phyloP scores from a whole-genome alignment of 2,329 filamentous ascomycete genomes.

The Scedosporium aurantiacum region DNA sequence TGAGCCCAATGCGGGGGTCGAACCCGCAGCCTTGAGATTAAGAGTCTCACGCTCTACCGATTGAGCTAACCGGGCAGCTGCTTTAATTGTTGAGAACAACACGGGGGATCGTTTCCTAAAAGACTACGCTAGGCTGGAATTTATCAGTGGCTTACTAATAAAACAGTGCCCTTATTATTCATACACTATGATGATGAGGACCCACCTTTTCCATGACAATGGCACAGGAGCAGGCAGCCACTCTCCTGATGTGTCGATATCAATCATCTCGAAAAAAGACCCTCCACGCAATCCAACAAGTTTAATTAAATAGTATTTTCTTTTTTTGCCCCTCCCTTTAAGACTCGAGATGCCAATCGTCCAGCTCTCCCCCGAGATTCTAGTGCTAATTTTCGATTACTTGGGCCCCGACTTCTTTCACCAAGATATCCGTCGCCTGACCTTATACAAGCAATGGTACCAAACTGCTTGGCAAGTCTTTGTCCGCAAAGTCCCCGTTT shows the following conservation, averaged over 20 bases:
- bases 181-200: no score
- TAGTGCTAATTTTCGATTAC: not conserved
- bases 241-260: no score
- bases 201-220: not conserved
- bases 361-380: not conserved
- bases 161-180: no score
- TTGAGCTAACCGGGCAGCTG: conserved; percentile 51
- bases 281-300: no score
- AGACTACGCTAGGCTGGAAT: not conserved
- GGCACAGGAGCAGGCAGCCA: no score
- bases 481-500: not conserved
- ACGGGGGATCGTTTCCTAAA: not conserved
- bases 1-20: conserved; percentile 22
- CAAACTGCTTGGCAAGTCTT: not conserved
- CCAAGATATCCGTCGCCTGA: not conserved
- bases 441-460: not conserved
- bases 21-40: conserved; percentile 35
- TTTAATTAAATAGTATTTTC: no score
- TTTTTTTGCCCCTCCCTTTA: not conserved
- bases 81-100: not conserved
- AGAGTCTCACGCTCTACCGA: conserved; percentile 66
- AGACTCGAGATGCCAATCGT: not conserved
- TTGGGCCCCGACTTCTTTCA: not conserved
- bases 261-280: no score
- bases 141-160: no score